Evolutionary conservation across 1,284 basidiomycete genomes (phyloP).

Genomic region (Hemileia vastatrix): DNA sequence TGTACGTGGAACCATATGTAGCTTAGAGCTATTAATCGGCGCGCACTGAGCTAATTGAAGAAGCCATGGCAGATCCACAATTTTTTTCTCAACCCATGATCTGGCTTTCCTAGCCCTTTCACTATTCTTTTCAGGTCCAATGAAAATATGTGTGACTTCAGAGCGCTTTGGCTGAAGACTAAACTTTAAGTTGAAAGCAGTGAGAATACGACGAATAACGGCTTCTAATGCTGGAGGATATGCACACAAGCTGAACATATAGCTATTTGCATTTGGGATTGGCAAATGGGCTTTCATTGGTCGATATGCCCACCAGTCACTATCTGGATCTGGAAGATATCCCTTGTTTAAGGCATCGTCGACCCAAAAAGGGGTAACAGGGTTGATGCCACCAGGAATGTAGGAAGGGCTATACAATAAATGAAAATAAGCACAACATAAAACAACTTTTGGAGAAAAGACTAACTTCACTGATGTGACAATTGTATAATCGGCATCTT

Average conservation of each 20-base stretch:
- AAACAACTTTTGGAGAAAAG: not conserved
- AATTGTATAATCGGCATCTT: conserved; percentile 17
- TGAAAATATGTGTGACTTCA: conserved; percentile 19
- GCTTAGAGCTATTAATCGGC: not conserved
- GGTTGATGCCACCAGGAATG: conserved; percentile 13
- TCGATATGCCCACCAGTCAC: conserved; percentile 17
- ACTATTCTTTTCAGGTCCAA: conserved; percentile 14
- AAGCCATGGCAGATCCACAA: conserved; percentile 19
- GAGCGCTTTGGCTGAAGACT: conserved; percentile 10
- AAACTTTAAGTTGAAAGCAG: conserved; percentile 14
- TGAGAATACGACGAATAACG: conserved; percentile 9
- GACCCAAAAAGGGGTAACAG: conserved; percentile 21
- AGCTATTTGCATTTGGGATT: conserved; percentile 8
- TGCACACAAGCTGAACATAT: conserved; percentile 10
- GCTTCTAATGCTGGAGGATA: conserved; percentile 5
- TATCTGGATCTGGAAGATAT: conserved; percentile 17
- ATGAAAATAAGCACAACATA: not conserved
- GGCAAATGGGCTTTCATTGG: conserved; percentile 3
- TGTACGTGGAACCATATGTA: not conserved
- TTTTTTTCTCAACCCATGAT: conserved; percentile 13
- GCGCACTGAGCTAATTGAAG: not conserved
- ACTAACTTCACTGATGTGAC: conserved; percentile 18
- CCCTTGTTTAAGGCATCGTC: conserved; percentile 15
- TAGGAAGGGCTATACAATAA: conserved; percentile 7
- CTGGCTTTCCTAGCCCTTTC: conserved; percentile 10